Evolutionary conservation across 2,329 filamentous ascomycete genomes (phyloP), one percentile per base, ranked within the genome.

Genomic region (Moelleriella libera): DNA sequence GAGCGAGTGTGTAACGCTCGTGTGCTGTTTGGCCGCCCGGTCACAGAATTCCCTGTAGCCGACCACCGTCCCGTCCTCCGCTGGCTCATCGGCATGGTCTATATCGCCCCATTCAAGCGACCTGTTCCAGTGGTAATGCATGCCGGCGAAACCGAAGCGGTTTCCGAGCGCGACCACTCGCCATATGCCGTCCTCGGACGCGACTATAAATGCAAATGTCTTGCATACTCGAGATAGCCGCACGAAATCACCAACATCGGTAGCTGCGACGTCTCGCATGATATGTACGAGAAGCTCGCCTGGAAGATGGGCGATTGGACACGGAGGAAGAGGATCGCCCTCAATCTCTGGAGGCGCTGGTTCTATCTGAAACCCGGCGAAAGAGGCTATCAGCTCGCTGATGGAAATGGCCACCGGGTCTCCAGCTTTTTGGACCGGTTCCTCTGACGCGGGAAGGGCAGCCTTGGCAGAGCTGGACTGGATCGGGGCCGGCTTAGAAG

Each of bases 141-240:
- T 95, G 34, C 75, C 78, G 5, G 68, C 72, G 62, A 96, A 94
- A 28, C 89, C 92, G 59, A 86, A 83, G 59, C 87, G 78, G 10
- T 65, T 51, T 0, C 81, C 83, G 1, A 85, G 65, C 43, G 83
- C 85, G 5, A 95, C 66, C 14, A 79, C 76, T 50, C 82, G 86
- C 89, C 92, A 98, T 56, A 95, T 84, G 42, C 76, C 76, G 56
- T 95, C 83, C 61, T 97, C 89, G 5, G 84, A 85, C 31, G 80
- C 72, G 45, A 94, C 82, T 21, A 97, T 76, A 60, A 85, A 96
- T 28, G 90, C 88, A 42, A 97, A 69, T 11, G 83, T 79, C 62
- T 88, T 94, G 69, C 90, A 97, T 3, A 95, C 89, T 52, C 82
- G 77, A 0, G 87, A 75, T 12, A 89, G 70, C 29, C 86, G 82